Evolutionary conservation across 768 basidiomycete species (phyloP), one percentile per base, ranked within the genome.

Genomic region (Lactarius deliciosus): DNA sequence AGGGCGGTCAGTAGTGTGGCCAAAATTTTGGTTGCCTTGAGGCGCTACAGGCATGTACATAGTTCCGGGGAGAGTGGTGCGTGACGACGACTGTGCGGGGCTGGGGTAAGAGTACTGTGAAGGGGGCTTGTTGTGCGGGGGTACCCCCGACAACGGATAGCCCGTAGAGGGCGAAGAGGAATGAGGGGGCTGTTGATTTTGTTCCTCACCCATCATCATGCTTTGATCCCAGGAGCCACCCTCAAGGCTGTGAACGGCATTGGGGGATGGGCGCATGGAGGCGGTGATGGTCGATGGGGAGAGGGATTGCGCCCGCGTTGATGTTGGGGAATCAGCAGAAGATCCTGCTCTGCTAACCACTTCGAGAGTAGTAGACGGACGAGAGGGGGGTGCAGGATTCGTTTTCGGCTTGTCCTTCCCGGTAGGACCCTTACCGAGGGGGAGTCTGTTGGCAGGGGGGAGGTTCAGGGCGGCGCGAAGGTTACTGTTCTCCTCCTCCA

Each of bases 391-490:
- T 10, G 70, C 60, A 30, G 59, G n/a, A 40, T 50, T 47, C 2
- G 66, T 0, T 66, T 74, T 91, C 59, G 89, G 87, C 73, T 86
- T 92, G 75, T 94, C 92, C 76, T 92, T 92, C 40, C 92, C 92
- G 0, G 92, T 94, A 32, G 92, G 92, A 57, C 92, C 92, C 78
- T 87, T 92, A 55, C 92, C 92, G 59, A 94, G 81, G 2, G 86
- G 77, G 20, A 85, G 83, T 70, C 92, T 82, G 73, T 82, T 85
- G 67, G 91, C 88, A 25, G 89, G 89, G 0, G 91, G 89, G 30
- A 94, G 78, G 71, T 84, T 86, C 64, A 94, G 81, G 25, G 86
- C 84, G 57, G 86, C 84, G 54, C 93, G 86, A 57, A 95, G 82
- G 71, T 81, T 84, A 54, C 79, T 80, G 74, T 94, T 94, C 79